Percentiles rank a stretch among this genome's conserved stretches.
Conservation (phyloP, 345 rosid genomes). For the Chamaenerion angustifolium region DNA sequence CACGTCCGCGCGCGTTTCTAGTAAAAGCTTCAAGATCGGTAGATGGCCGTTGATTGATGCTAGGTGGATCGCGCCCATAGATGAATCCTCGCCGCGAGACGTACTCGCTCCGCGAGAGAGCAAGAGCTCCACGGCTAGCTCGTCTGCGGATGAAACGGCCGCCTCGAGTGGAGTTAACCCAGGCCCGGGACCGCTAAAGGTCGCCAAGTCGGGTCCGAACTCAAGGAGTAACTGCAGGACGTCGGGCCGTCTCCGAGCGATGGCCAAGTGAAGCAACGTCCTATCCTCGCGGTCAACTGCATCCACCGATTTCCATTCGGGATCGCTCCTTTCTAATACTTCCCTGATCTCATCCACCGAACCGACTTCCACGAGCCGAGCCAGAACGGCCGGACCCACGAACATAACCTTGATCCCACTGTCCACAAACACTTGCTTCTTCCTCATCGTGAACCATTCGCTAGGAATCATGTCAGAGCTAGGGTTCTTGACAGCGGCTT, state of each 20-base stretch:
- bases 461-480: too few relatives aligned
- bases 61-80: constrained; percentile 39
- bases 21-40: constrained; percentile 36
- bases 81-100: constrained; percentile 27
- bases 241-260: constrained; percentile 32
- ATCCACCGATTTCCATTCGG: constrained; percentile 27
- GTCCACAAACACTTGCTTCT: constrained; percentile 51
- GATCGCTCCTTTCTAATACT: constrained; percentile 38
- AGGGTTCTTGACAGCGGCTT: constrained; percentile 28
- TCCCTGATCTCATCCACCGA: constrained; percentile 48
- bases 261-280: constrained; percentile 43
- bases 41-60: constrained; percentile 31
- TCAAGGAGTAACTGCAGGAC: constrained; percentile 46
- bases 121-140: constrained; percentile 41
- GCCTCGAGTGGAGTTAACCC: constrained; percentile 39
- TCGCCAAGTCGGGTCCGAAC: constrained; percentile 32
- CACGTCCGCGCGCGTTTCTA: constrained; percentile 33
- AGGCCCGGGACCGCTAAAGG: constrained; percentile 19
- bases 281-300: constrained; percentile 29
- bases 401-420: constrained; percentile 48
- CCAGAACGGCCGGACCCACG: constrained; percentile 36
- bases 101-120: constrained; percentile 34
- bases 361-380: constrained; percentile 33
- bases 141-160: constrained; percentile 36
- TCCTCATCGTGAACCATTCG: constrained; percentile 50